Percentiles rank a stretch among this genome's conserved stretches.
Evolutionary conservation across 75 land plant genomes (phyloP).

Genomic region (Larix kaempferi): DNA sequence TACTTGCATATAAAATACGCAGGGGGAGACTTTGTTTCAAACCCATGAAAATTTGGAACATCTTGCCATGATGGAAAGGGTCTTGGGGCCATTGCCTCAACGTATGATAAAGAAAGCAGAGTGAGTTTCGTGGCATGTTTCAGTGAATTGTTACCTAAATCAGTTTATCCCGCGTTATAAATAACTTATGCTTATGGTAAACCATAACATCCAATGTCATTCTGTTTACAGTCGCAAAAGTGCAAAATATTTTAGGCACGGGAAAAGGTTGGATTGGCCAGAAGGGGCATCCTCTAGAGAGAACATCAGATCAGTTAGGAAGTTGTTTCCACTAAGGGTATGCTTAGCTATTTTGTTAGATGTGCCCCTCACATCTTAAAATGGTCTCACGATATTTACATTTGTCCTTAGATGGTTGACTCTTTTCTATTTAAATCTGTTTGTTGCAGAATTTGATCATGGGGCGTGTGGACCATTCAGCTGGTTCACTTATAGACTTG

Average conservation of each 20-base stretch:
- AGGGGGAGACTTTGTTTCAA: conserved; percentile 78
- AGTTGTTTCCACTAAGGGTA: conserved; percentile 69
- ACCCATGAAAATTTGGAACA: conserved; percentile 85
- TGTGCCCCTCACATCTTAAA: too few species aligned
- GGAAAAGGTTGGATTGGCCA: conserved; percentile 75
- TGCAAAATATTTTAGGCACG: conserved; percentile 73
- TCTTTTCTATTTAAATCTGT: neutral
- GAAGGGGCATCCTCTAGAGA: conserved; percentile 78
- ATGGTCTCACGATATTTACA: too few species aligned
- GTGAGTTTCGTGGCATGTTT: conserved; percentile 24
- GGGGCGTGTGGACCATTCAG: conserved; percentile 52
- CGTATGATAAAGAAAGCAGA: conserved; percentile 62
- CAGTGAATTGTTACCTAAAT: neutral
- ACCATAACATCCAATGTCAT: neutral
- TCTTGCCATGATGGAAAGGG: conserved; percentile 85
- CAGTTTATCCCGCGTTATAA: neutral
- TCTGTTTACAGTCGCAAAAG: conserved; percentile 43
- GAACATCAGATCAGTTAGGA: conserved; percentile 65
- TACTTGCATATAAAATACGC: neutral
- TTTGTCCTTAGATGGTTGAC: too few species aligned
- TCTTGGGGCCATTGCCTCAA: conserved; percentile 57
- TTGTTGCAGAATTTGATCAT: conserved; percentile 67
- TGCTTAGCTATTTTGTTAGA: neutral
- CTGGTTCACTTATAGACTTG: conserved; percentile 48
- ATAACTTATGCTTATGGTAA: neutral